These are phyloP conservation scores for Hyphopichia fennica DNA, from an alignment of 1,139 yeast species.

Conservation along the genomic window DNA sequence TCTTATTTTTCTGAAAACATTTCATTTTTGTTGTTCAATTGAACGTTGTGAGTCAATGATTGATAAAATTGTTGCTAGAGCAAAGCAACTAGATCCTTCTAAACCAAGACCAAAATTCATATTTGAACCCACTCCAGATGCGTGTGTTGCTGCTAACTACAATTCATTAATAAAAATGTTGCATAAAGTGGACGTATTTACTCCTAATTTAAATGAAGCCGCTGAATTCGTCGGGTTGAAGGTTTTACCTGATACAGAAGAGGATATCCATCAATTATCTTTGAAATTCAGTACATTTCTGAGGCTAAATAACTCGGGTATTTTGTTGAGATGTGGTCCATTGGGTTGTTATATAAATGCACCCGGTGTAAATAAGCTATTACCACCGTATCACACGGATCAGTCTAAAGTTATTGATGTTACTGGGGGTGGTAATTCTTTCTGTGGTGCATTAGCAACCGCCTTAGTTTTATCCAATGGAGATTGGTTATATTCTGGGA, in stretches of 20 bases:
- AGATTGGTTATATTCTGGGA: constrained; percentile 56
- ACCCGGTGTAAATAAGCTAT: constrained; percentile 12
- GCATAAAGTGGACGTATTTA: constrained; percentile 55
- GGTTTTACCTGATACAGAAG: constrained; percentile 12
- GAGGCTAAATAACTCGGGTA: constrained; percentile 39
- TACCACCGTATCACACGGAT: constrained; percentile 72
- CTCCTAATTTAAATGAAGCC: constrained; percentile 88
- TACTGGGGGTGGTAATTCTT: constrained; percentile 93
- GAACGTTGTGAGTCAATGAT: constrained; percentile 53
- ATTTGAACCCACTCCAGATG: constrained; percentile 89
- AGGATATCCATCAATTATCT: constrained; percentile 38
- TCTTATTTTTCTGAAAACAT: constrained; percentile 43
- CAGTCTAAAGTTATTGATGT: constrained; percentile 69
- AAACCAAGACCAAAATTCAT: constrained; percentile 35
- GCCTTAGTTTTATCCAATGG: constrained; percentile 51
- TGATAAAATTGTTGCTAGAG: constrained; percentile 21
- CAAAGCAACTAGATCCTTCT: constrained; percentile 8
- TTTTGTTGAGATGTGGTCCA: constrained; percentile 71
- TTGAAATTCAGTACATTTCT: constrained; percentile 38
- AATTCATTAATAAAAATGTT: constrained; percentile 40
- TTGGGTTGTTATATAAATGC: constrained; percentile 52
- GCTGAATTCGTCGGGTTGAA: constrained; percentile 25
- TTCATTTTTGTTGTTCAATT: constrained; percentile 79
- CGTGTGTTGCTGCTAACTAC: constrained; percentile 55
- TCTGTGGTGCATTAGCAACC: constrained; percentile 76